These are phyloP conservation scores for Populus tremula DNA, from an alignment of 345 rosid species.

Conservation along the genomic window DNA sequence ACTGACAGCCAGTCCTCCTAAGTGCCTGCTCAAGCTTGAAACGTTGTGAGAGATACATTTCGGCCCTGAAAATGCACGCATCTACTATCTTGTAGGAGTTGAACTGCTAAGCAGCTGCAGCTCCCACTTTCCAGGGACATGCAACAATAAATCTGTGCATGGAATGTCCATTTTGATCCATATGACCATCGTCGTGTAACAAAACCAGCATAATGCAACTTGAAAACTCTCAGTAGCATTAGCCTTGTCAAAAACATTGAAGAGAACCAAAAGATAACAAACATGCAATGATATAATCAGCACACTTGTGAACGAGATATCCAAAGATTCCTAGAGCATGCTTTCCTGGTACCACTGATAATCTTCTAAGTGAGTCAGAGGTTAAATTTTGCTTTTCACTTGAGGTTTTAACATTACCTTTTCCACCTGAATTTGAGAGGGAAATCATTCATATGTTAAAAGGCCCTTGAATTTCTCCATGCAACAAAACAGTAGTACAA, in stretches of 20 bases:
- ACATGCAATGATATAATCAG: not conserved
- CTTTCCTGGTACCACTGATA: not conserved
- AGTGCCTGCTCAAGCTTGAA: too few species aligned
- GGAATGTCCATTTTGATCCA: too few species aligned
- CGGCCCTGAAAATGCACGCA: too few species aligned
- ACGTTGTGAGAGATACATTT: too few species aligned
- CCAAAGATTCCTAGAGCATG: not conserved
- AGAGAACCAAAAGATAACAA: not conserved
- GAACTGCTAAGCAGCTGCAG: too few species aligned
- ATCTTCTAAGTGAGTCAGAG: not conserved
- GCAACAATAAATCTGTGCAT: too few species aligned
- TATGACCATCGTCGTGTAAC: too few species aligned
- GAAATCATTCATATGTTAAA: not conserved
- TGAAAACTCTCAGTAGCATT: too few species aligned
- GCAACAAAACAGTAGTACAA: not conserved
- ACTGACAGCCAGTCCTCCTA: too few species aligned
- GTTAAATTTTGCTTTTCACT: not conserved
- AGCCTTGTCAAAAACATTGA: not conserved
- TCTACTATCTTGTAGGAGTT: too few species aligned
- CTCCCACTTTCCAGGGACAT: too few species aligned
- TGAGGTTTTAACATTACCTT: not conserved
- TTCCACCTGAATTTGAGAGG: not conserved
- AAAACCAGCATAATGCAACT: too few species aligned
- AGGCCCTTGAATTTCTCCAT: not conserved
- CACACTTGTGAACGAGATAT: not conserved